Conservation (phyloP, 192 early-diverging fungal species). For the Backusella luteola region DNA sequence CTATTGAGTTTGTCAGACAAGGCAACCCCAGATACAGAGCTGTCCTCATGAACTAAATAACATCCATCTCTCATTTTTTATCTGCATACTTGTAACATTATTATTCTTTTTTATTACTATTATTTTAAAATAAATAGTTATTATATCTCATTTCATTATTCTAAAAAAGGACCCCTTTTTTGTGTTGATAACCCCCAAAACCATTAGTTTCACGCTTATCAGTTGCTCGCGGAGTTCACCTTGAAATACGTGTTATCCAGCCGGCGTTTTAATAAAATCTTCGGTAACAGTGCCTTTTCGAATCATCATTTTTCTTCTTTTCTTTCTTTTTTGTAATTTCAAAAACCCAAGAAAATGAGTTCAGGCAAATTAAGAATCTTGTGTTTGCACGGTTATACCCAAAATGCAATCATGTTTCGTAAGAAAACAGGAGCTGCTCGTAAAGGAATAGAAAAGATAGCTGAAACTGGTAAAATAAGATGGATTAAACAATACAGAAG, state of each 20-base stretch:
- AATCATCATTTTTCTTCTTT: neutral
- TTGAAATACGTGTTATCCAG: neutral
- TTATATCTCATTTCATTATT: neutral
- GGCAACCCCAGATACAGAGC: constrained; percentile 67
- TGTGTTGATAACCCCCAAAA: neutral
- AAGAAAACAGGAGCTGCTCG: constrained; percentile 47
- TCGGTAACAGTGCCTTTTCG: neutral
- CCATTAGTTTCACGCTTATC: too few relatives aligned
- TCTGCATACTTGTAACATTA: neutral
- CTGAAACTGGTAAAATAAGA: constrained; percentile 42
- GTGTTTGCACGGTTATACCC: constrained; percentile 50
- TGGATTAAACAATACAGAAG: neutral
- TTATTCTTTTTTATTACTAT: neutral
- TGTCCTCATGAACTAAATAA: constrained; percentile 59
- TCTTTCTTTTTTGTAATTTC: neutral
- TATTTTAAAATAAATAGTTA: neutral
- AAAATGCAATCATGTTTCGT: constrained; percentile 44
- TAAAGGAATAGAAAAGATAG: constrained; percentile 41
- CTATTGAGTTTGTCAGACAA: constrained; percentile 54
- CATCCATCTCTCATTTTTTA: neutral
- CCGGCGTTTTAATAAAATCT: neutral
- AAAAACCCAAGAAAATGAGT: neutral
- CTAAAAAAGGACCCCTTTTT: neutral
- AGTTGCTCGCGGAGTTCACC: too few relatives aligned
- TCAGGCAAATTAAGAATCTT: constrained; percentile 39